phyloP scores from a whole-genome alignment of 805 yeast genomes.

The Yamadazyma philogaea region DNA sequence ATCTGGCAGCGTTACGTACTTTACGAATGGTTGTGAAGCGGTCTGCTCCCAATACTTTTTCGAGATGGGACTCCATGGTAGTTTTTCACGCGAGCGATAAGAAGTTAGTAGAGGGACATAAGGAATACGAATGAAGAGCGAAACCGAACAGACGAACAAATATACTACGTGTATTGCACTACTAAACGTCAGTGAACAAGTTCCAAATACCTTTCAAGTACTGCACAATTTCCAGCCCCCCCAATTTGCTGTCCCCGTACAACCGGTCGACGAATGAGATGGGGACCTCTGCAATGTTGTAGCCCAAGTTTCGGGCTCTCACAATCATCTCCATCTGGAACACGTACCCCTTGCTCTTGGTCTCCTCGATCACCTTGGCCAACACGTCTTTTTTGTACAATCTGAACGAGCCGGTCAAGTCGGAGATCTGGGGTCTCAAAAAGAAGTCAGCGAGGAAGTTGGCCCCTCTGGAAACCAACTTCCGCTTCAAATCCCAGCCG shows the following conservation, averaged over 20 bases:
- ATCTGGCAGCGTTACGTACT: slow-evolving; percentile 5
- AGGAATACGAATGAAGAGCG: too few relatives aligned
- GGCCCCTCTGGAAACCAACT: slow-evolving; percentile 75
- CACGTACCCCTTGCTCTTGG: slow-evolving; percentile 75
- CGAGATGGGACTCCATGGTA: slow-evolving; percentile 40
- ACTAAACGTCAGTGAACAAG: slow-evolving; percentile 57
- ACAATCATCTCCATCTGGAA: slow-evolving; percentile 91
- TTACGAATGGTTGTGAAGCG: slow-evolving; percentile 5
- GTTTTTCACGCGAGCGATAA: background rate
- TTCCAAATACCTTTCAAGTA: slow-evolving; percentile 75
- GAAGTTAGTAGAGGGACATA: background rate
- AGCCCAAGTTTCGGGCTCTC: slow-evolving; percentile 72
- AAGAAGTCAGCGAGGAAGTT: slow-evolving; percentile 71
- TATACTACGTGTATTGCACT: background rate
- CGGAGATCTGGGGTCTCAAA: slow-evolving; percentile 69
- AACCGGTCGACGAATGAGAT: slow-evolving; percentile 75
- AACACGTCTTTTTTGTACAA: slow-evolving; percentile 69
- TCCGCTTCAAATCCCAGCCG: slow-evolving; percentile 82
- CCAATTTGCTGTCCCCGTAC: slow-evolving; percentile 75
- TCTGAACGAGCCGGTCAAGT: slow-evolving; percentile 74
- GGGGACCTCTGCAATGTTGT: slow-evolving; percentile 74
- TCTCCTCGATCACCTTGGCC: slow-evolving; percentile 61
- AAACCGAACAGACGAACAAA: too few relatives aligned
- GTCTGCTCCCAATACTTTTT: slow-evolving; percentile 30
- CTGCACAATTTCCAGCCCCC: slow-evolving; percentile 78